Conservation (phyloP, 345 rosid genomes). For the Arabidopsis thaliana region DNA sequence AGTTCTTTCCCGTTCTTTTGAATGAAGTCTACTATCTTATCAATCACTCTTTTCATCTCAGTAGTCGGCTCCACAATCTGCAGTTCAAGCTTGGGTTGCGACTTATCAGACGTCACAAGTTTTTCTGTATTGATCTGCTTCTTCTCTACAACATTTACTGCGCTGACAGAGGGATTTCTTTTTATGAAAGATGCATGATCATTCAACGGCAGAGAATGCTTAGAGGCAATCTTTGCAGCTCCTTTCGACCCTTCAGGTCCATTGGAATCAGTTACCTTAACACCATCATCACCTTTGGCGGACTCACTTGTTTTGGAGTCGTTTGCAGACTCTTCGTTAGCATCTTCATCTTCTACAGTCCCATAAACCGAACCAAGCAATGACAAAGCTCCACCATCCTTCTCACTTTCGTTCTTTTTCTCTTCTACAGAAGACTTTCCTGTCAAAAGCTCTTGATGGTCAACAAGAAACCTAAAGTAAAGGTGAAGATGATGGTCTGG, state of each 20-base stretch:
- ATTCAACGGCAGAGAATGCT: slow-evolving; percentile 48
- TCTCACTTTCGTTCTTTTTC: slow-evolving; percentile 46
- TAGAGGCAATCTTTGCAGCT: slow-evolving; percentile 43
- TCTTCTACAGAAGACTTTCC: slow-evolving; percentile 57
- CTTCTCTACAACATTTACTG: slow-evolving; percentile 55
- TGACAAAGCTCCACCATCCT: slow-evolving; percentile 75
- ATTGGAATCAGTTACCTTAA: slow-evolving; percentile 40
- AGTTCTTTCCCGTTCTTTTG: slow-evolving; percentile 80
- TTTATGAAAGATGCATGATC: slow-evolving; percentile 57
- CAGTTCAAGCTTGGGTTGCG: slow-evolving; percentile 53
- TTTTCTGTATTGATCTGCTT: slow-evolving; percentile 49
- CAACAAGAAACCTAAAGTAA: slow-evolving; percentile 85
- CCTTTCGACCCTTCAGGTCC: slow-evolving; percentile 50
- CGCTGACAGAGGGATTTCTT: slow-evolving; percentile 54
- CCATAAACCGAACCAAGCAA: slow-evolving; percentile 87
- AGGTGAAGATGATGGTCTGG: slow-evolving; percentile 80
- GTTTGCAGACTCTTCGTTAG: slow-evolving; percentile 46
- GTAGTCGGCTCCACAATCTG: slow-evolving; percentile 79
- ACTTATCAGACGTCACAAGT: slow-evolving; percentile 46
- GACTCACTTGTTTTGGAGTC: slow-evolving; percentile 41
- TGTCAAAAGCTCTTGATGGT: slow-evolving; percentile 74
- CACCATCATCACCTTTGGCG: slow-evolving; percentile 43
- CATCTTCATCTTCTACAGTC: slow-evolving; percentile 85
- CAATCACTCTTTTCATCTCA: slow-evolving; percentile 82
- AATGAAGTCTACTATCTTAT: slow-evolving; percentile 94